phyloP scores from a whole-genome alignment of 345 rosid genomes.

The Hirschfeldia incana region DNA sequence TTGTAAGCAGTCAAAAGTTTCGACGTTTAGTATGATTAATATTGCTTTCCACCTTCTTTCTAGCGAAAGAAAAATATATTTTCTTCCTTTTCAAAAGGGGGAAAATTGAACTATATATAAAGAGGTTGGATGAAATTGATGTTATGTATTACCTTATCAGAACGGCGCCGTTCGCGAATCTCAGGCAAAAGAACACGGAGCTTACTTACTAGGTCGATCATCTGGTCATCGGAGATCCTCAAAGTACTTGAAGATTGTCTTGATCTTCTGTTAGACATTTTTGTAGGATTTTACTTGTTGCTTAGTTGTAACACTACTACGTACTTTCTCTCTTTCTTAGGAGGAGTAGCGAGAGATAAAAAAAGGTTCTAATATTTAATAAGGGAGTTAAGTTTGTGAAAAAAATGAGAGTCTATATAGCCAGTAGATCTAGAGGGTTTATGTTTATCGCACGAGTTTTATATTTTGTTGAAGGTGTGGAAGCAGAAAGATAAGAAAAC shows the following conservation, averaged over 20 bases:
- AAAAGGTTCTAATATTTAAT: not conserved
- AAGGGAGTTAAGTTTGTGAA: not conserved
- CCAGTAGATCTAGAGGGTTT: not conserved
- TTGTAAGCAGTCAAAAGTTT: constrained; percentile 34
- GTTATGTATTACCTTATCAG: constrained; percentile 58
- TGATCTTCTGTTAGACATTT: constrained; percentile 82
- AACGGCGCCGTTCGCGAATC: constrained; percentile 62
- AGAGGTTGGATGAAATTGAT: not conserved
- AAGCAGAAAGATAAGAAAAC: constrained; percentile 18
- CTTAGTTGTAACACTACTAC: constrained; percentile 18
- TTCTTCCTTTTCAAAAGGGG: not conserved
- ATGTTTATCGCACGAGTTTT: not conserved
- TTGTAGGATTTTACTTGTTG: constrained; percentile 1
- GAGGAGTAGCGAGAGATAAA: not conserved
- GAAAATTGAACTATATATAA: not conserved
- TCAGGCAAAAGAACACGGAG: constrained; percentile 82
- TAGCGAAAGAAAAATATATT: not conserved
- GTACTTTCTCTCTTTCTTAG: not conserved
- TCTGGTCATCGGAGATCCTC: constrained; percentile 75
- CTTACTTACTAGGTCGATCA: constrained; percentile 70
- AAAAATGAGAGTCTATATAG: not conserved
- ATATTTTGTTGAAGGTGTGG: constrained; percentile 1
- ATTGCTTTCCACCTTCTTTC: not conserved
- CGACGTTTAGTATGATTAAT: constrained; percentile 15
- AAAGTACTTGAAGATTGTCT: constrained; percentile 55